Conservation (phyloP, 306 rosid genomes). For the Abrus pulchellus region DNA sequence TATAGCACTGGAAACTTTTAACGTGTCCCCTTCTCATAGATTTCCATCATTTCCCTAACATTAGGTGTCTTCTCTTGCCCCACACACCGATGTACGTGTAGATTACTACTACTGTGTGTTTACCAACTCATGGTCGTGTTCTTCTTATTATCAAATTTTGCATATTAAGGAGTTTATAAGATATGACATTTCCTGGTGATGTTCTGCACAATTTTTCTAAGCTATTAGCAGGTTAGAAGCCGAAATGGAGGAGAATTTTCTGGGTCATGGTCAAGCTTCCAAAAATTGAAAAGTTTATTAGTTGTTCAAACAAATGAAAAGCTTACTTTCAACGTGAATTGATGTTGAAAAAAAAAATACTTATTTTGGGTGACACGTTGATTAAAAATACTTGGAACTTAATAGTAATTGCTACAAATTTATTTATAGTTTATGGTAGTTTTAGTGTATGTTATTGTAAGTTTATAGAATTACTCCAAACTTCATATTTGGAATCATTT, state of each 20-base stretch:
- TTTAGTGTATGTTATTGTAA: background rate
- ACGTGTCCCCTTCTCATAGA: background rate
- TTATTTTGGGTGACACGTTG: background rate
- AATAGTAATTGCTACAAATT: background rate
- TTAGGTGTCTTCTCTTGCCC: background rate
- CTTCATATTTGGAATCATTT: background rate
- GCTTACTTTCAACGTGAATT: background rate
- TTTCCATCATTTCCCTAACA: too few relatives aligned
- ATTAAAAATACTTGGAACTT: too few relatives aligned
- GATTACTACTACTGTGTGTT: background rate
- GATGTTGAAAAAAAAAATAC: background rate
- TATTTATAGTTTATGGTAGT: background rate
- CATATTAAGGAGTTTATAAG: too few relatives aligned
- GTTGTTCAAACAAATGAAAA: too few relatives aligned
- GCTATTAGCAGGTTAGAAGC: background rate
- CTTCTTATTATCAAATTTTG: background rate
- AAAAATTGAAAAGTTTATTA: background rate
- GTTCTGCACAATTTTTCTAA: slow-evolving; percentile 1
- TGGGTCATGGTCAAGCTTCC: background rate
- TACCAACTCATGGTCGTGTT: background rate
- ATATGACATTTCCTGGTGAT: background rate
- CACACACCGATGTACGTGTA: background rate
- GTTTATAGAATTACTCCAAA: background rate
- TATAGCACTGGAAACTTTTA: background rate
- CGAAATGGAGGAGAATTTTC: background rate